Conservation (phyloP, 148 eudicot species). For the Vaccinium macrocarpon region DNA sequence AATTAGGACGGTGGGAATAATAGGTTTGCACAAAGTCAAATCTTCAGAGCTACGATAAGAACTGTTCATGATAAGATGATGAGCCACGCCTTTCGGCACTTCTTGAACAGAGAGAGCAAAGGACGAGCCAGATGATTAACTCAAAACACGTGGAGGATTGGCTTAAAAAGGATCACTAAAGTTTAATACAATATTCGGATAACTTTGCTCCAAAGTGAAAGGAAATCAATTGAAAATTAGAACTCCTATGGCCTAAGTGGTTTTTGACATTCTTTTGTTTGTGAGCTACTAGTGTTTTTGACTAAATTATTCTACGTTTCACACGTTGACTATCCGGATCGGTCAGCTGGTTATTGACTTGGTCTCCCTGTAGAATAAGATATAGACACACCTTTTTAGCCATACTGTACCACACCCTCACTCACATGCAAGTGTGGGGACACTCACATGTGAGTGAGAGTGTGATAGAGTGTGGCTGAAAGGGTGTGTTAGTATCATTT, state of each 20-base stretch:
- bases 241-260: constrained; percentile 10
- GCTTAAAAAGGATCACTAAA: constrained; percentile 18
- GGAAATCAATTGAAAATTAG: constrained; percentile 16
- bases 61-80: constrained; percentile 12
- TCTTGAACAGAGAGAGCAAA: background rate
- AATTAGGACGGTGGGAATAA: background rate
- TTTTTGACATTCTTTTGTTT: constrained; percentile 1
- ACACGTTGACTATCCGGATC: constrained; percentile 20
- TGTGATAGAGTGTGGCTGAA: too few species aligned
- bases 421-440: too few species aligned
- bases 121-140: background rate
- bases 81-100: constrained; percentile 25
- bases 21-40: constrained; percentile 18
- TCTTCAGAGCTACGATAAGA: constrained; percentile 4
- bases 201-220: constrained; percentile 19
- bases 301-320: background rate
- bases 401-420: too few species aligned
- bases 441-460: too few species aligned
- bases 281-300: constrained; percentile 11
- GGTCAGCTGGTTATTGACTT: constrained; percentile 8
- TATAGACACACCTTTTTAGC: too few species aligned
- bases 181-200: background rate
- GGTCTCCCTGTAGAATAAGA: constrained; percentile 3
- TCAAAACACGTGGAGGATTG: constrained; percentile 24
- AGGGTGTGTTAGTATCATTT: too few species aligned